phyloP scores from a whole-genome alignment of 2,329 filamentous ascomycete genomes.

The Dactylellina parvicollis region DNA sequence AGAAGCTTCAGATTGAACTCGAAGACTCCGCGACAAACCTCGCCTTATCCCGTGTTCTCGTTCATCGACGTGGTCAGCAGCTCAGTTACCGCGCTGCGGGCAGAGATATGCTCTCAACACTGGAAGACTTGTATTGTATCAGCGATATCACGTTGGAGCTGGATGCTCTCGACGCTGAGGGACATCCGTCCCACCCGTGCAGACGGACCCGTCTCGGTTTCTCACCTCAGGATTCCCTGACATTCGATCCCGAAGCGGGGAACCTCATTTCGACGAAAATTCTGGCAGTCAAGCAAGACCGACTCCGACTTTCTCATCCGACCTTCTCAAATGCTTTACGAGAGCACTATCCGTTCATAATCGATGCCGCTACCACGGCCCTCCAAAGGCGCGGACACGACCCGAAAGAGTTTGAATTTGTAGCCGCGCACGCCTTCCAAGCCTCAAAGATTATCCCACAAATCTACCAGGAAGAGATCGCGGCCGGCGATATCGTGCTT shows the following conservation, averaged over 20 bases:
- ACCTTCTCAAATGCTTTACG: constrained; percentile 10
- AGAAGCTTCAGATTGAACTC: constrained; percentile 14
- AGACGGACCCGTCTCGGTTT: constrained; percentile 30
- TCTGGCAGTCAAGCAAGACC: background rate
- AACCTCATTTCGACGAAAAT: constrained; percentile 1
- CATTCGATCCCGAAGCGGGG: constrained; percentile 13
- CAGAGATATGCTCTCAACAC: constrained; percentile 12
- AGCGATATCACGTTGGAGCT: constrained; percentile 29
- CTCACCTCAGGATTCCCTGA: constrained; percentile 20
- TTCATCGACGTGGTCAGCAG: background rate
- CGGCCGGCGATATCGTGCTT: background rate
- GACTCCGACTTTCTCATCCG: too few species aligned
- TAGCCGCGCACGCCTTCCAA: constrained; percentile 27
- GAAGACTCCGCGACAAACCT: constrained; percentile 39
- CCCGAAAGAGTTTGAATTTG: constrained; percentile 10
- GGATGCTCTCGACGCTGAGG: constrained; percentile 35
- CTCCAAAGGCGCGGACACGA: constrained; percentile 9
- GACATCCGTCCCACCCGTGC: constrained; percentile 33
- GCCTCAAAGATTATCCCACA: constrained; percentile 12
- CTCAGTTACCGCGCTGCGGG: background rate
- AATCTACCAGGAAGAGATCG: constrained; percentile 16
- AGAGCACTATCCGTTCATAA: constrained; percentile 31
- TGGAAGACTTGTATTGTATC: constrained; percentile 3
- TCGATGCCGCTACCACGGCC: background rate
- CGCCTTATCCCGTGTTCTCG: constrained; percentile 23